Evolutionary conservation across 441 rosid genomes (phyloP), one percentile per base, ranked within the genome.

Genomic region (Eugenia klotzschiana): DNA sequence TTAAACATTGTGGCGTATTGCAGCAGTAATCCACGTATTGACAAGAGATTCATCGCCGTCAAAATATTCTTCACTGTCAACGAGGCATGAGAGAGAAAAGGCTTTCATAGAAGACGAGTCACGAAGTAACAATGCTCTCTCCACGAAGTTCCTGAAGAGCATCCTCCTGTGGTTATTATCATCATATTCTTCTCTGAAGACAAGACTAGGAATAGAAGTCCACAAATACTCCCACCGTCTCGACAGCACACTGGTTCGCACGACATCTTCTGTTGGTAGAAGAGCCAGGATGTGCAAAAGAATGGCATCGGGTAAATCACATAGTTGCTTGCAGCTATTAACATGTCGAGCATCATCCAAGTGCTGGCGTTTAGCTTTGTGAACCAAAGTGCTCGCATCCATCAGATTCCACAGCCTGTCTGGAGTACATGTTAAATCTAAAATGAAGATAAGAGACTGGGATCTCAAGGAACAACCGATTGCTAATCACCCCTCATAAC

Each of bases 251-350:
- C 77, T 80, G 18, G 82, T 29, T 22, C 27, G 50, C n/a, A 82
- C 56, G 9, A 20, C 85, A 50, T 84, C 80, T 73, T 84, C 52
- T 5, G 50, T 83, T 51, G 82, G 58, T 74, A 84, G 80, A 22
- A 79, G 20, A 29, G 87, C 29, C 11, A 82, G 64, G 72, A 80
- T 87, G 40, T 51, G 83, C 41, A n/a, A 50, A 51, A 86, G 80
- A 81, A 86, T 53, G 2, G 25, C 26, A 51, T 73, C 79, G 7
- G 87, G 85, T 23, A 83, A 27, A 72, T 83, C 56, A 8, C 40
- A 26, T 0, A 58, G 72, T 27, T 58, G 72, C 72, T 58, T 27
- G 72, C 40, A 15, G 72, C 72, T 7, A 22, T 58, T 27, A 26
- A 27, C 3, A 0, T 16, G 8, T 58, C 3, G 72, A 58, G 29